Percentiles rank a stretch among this genome's conserved stretches.
phyloP scores from a whole-genome alignment of 306 rosid genomes.

The Vigna radiata region DNA sequence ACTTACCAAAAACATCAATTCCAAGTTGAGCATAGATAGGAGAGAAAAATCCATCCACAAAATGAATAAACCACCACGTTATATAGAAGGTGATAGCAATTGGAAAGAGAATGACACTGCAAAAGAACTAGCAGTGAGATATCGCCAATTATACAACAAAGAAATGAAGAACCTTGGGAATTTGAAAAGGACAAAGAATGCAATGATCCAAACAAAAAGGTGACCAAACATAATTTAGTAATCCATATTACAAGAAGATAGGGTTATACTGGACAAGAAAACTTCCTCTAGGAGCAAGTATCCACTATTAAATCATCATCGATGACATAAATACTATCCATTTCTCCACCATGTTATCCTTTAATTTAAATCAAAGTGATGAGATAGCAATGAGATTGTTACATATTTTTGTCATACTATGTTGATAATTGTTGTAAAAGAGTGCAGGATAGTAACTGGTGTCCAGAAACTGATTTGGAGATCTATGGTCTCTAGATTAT shows the following conservation, averaged over 20 bases:
- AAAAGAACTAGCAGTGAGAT: constrained; percentile 51
- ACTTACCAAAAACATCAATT: constrained; percentile 82
- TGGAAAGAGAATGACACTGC: constrained; percentile 91
- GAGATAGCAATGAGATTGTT: background rate
- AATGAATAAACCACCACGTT: constrained; percentile 98
- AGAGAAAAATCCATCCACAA: constrained; percentile 89
- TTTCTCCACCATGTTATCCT: constrained; percentile 10
- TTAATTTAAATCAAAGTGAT: constrained; percentile 28
- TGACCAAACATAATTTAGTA: background rate
- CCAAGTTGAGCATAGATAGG: constrained; percentile 92
- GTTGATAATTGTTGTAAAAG: constrained; percentile 14
- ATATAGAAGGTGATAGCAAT: constrained; percentile 90
- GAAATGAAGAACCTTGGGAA: background rate
- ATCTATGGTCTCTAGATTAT: constrained; percentile 7
- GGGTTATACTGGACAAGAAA: background rate
- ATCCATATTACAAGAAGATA: background rate
- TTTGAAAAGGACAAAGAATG: constrained; percentile 3
- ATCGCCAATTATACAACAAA: constrained; percentile 21
- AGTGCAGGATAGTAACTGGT: constrained; percentile 6
- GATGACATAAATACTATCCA: background rate
- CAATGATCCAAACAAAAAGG: constrained; percentile 1
- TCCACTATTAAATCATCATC: background rate
- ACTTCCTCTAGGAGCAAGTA: background rate
- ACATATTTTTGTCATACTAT: background rate
- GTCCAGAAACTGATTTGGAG: constrained; percentile 3